Evolutionary conservation across 306 rosid genomes (phyloP), one percentile per base, ranked within the genome.

Genomic region (Cucurbita argyrosperma): DNA sequence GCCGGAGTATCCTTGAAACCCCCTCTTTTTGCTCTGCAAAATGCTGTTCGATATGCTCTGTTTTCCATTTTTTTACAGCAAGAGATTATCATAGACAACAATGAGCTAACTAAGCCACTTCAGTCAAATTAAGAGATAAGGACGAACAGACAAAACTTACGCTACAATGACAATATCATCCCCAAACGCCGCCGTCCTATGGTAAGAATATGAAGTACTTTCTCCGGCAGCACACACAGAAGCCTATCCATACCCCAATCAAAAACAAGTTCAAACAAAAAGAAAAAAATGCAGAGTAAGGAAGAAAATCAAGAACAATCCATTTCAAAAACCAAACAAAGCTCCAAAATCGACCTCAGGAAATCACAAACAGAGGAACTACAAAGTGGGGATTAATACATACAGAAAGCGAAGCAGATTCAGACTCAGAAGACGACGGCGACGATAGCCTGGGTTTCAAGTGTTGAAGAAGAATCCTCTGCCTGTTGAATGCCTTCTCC

Each of bases 161-260:
- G 97, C 96, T 56, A 89, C 98, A 84, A 94, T 84, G 75, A 94
- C 98, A 5, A 90, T 79, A 30, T 94, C 98, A 71, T 94, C 96
- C 52, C 86, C 96, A 60, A 83, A 86, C 71, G 83, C 78, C 71
- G 81, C 76, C 1, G 82, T 77, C 64, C 79, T 65, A 5, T 81
- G 82, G 71, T 82, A 76, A 0, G 88, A 82, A 74, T 82, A 4
- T 43, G 71, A 65, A 65, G 37, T 79, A 59, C 77, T 75, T 54
- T 77, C 73, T 59, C 83, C 87, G 54, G 94, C 92, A 64, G 85
- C 80, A 83, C 96, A 89, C 0, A 72, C 10, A 67, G 97, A 89
- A 74, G 97, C 82, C 96, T 90, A 26, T 49, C 72, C 5, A 11
- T 0, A 30, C 43, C 35, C 68, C 3, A 43, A 42, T n/a, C 61